These are phyloP conservation scores for Penicillium palitans DNA, from an alignment of 2,329 filamentous ascomycete genomes.

Conservation along the genomic window DNA sequence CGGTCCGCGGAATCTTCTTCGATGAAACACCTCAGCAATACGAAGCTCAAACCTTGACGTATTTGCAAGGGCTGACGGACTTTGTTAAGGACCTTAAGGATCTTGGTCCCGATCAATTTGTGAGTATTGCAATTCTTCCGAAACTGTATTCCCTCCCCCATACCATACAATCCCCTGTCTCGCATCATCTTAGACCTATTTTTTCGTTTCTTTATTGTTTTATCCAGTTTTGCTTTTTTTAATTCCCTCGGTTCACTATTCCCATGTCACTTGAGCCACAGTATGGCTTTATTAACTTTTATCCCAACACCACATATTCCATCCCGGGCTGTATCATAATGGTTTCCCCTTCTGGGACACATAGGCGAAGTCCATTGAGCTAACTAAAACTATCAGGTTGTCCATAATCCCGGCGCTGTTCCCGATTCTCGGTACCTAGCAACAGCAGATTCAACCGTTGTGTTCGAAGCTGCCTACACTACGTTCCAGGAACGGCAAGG, in stretches of 20 bases:
- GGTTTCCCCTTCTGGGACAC: constrained; percentile 5
- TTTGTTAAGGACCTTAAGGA: constrained; percentile 34
- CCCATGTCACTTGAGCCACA: constrained; percentile 1
- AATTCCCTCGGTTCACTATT: not conserved
- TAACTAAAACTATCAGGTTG: constrained; percentile 32
- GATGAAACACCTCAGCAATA: constrained; percentile 50
- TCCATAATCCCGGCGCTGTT: constrained; percentile 51
- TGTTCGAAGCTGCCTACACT: constrained; percentile 48
- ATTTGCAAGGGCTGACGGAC: constrained; percentile 36
- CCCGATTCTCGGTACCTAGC: constrained; percentile 44
- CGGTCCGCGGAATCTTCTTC: constrained; percentile 52
- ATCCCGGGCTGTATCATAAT: not conserved
- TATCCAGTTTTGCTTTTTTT: not conserved
- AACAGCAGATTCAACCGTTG: constrained; percentile 47
- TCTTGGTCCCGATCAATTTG: constrained; percentile 40
- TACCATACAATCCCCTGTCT: constrained; percentile 7
- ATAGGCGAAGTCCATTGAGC: constrained; percentile 9
- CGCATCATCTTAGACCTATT: not conserved
- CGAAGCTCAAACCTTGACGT: constrained; percentile 31
- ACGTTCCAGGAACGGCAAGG: constrained; percentile 39
- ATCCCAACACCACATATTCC: not conserved
- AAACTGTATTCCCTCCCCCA: not conserved
- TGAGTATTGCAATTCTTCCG: constrained; percentile 29
- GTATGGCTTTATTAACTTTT: not conserved
- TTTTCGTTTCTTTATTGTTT: constrained; percentile 7